Evolutionary conservation across 2,329 filamentous ascomycete genomes (phyloP), one percentile per base, ranked within the genome.

Genomic region (Grosmannia penicillata): DNA sequence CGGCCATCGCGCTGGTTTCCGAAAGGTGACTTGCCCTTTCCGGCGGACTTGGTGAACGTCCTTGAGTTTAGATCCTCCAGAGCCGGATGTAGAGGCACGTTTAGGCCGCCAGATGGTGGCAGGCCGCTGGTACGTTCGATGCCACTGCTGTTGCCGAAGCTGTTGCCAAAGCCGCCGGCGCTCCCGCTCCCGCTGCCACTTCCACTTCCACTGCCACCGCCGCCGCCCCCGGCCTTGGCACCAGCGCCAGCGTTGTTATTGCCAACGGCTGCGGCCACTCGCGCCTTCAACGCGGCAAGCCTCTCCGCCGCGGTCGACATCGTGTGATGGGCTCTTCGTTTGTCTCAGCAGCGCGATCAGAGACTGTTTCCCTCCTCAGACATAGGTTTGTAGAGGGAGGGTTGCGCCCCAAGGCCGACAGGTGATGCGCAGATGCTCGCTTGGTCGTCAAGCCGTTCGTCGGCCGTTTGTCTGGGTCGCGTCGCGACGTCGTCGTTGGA

Each of bases 71-170:
- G 53, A 40, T 72, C 66, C 49, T 73, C 69, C 8, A 94, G 65
- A 8, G 81, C 81, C 24, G 85, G 84, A 53, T 89, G 82, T 40
- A 89, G 63, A 22, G 79, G 81, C 22, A 85, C 76, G 47, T 82
- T 80, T 33, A 87, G 59, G 17, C 82, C 82, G 42, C 82, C 81
- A 46, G 42, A 25, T 2, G 46, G 46, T 6, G 43, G 42, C 26
- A 43, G n/a, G 8, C 40, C 41, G 37, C 37, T 43, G 13, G 33
- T 43, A 21, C 45, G 27, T 21, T 35, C 30, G 34, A 31, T 31
- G 18, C 30, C 41, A 1, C 34, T 17, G 19, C 67, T 71, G 9
- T 65, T 62, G 47, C 66, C 80, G n/a, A 26, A 26, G 19, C 67
- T 71, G 9, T 65, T 62, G 47, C 66, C 80, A 18, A 26, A 26